These are phyloP conservation scores for Kuraishia hungarica DNA, from an alignment of 805 yeast genomes.

Conservation along the genomic window DNA sequence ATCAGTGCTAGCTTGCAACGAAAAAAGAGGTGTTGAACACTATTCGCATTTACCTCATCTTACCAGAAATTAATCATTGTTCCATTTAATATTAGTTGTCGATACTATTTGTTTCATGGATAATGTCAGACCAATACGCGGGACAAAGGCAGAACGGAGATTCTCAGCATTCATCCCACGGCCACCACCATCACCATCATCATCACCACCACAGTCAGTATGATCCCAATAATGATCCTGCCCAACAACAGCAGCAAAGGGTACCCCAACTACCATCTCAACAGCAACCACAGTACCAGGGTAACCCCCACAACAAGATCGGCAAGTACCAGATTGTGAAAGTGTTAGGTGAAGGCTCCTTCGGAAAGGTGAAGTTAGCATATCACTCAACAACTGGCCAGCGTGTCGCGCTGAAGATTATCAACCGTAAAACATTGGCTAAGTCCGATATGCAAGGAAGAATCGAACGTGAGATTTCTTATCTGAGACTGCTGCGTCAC, in stretches of 20 bases:
- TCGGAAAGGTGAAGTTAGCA: constrained; percentile 91
- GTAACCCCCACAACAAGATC: constrained; percentile 24
- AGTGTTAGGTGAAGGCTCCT: constrained; percentile 93
- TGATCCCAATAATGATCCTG: constrained; percentile 1
- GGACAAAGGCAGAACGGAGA: constrained; percentile 5
- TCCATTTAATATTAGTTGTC: too few species aligned
- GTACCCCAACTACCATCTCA: neutral
- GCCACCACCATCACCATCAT: constrained; percentile 13
- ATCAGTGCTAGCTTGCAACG: too few species aligned
- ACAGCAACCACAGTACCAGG: neutral
- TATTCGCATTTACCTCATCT: too few species aligned
- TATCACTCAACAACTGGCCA: constrained; percentile 88
- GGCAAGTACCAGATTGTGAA: constrained; percentile 92
- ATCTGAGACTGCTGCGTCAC: constrained; percentile 79
- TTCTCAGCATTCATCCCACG: constrained; percentile 8
- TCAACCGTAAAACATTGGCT: constrained; percentile 85
- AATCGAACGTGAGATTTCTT: constrained; percentile 89
- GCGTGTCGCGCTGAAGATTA: constrained; percentile 86
- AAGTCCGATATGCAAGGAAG: constrained; percentile 97
- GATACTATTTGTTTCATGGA: too few species aligned
- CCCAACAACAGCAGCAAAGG: constrained; percentile 6
- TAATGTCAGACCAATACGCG: neutral
- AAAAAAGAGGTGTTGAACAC: too few species aligned
- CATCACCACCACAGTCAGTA: constrained; percentile 9
- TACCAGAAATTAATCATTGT: too few species aligned